Evolutionary conservation across 768 basidiomycete species (phyloP).

Genomic region (Hirschioporus abietinus): DNA sequence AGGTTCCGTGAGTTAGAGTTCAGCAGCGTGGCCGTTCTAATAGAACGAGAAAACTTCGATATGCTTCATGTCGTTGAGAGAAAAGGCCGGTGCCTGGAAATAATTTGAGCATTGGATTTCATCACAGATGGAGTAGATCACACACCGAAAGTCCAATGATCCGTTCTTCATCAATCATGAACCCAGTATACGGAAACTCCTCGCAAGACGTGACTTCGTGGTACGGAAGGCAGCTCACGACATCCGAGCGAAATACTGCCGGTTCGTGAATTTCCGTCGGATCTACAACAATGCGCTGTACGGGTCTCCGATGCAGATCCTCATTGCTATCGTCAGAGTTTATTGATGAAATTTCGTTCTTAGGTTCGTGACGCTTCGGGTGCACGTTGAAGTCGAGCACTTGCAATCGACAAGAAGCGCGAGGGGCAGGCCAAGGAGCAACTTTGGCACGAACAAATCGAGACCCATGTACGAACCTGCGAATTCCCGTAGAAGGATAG

Average conservation of each 20-base stretch:
- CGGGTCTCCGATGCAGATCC: neutral
- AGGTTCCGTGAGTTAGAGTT: too few species aligned
- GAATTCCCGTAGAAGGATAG: neutral
- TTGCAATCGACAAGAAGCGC: constrained; percentile 8
- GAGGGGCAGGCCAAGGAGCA: constrained; percentile 10
- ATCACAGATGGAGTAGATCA: constrained; percentile 1
- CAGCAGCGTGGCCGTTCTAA: too few species aligned
- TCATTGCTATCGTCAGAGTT: neutral
- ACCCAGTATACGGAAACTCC: constrained; percentile 28
- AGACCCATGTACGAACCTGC: constrained; percentile 38
- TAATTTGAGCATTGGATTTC: too few species aligned
- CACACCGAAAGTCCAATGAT: constrained; percentile 36
- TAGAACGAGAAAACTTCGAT: too few species aligned
- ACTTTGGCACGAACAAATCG: constrained; percentile 27
- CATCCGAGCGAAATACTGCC: constrained; percentile 20
- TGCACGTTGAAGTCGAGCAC: constrained; percentile 30
- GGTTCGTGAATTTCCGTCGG: neutral
- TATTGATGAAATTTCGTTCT: too few species aligned
- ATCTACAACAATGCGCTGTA: neutral
- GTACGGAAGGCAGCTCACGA: constrained; percentile 29
- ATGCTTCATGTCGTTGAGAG: too few species aligned
- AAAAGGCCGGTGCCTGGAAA: too few species aligned
- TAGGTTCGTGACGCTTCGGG: constrained; percentile 6
- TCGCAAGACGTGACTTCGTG: constrained; percentile 22
- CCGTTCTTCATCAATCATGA: constrained; percentile 39